These are phyloP conservation scores for Termitomyces sp. DNA, from an alignment of 768 basidiomycete genomes.

Conservation along the genomic window DNA sequence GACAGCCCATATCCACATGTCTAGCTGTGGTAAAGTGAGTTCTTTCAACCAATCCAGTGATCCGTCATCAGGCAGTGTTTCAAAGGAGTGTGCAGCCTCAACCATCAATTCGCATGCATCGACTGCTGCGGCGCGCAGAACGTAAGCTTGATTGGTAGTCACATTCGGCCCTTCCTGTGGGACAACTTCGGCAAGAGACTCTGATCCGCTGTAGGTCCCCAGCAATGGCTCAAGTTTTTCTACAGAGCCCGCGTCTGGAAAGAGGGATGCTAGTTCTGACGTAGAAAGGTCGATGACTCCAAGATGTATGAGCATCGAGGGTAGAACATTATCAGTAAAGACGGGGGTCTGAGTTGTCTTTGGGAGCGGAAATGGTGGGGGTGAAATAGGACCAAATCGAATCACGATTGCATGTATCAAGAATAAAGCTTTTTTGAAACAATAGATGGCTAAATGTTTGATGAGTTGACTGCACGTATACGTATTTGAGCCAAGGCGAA, in stretches of 20 bases:
- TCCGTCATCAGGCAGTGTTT: constrained; percentile 20
- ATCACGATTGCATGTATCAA: constrained; percentile 66
- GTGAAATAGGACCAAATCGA: constrained; percentile 58
- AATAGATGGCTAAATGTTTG: constrained; percentile 61
- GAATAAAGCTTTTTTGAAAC: constrained; percentile 89
- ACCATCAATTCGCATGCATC: constrained; percentile 75
- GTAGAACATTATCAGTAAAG: constrained; percentile 81
- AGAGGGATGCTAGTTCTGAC: constrained; percentile 40
- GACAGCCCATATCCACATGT: constrained; percentile 81
- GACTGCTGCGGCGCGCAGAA: constrained; percentile 75
- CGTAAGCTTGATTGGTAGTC: constrained; percentile 59
- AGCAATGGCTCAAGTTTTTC: constrained; percentile 40
- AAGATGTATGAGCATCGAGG: constrained; percentile 77
- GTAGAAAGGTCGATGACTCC: constrained; percentile 70
- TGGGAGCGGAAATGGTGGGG: constrained; percentile 61
- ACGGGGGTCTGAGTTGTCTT: constrained; percentile 56
- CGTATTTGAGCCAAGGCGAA: not conserved
- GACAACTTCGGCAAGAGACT: constrained; percentile 12
- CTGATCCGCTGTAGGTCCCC: constrained; percentile 12
- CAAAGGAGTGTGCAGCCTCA: constrained; percentile 42
- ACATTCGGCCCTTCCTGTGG: constrained; percentile 50
- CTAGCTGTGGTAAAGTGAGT: constrained; percentile 58
- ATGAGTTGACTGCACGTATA: not conserved
- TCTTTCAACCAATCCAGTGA: constrained; percentile 48
- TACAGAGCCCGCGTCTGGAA: constrained; percentile 42